These are phyloP conservation scores for Rhynchosporium graminicola DNA, from an alignment of 2,329 filamentous ascomycete species.

Conservation along the genomic window DNA sequence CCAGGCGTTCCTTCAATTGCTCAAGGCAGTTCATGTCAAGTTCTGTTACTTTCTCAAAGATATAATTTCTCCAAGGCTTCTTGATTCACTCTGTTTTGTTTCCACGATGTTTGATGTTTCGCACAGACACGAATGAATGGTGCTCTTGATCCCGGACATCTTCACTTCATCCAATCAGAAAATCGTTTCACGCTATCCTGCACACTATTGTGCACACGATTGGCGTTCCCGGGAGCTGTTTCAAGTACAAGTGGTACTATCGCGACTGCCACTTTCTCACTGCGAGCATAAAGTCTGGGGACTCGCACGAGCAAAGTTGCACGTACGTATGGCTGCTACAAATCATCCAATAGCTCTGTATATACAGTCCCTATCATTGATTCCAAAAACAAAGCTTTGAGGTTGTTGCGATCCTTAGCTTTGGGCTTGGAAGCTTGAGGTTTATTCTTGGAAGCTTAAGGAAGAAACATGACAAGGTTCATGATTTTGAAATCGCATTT, in stretches of 20 bases:
- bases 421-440: not conserved
- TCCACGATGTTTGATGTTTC: slow-evolving; percentile 14
- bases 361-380: not conserved
- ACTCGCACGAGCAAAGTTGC: too few species aligned
- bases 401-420: not conserved
- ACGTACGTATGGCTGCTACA: too few species aligned
- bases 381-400: not conserved
- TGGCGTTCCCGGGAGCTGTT: not conserved
- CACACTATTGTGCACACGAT: not conserved
- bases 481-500: not conserved
- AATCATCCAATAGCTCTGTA: too few species aligned
- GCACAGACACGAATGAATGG: slow-evolving; percentile 5
- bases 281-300: too few species aligned
- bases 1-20: too few species aligned
- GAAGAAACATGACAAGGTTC: not conserved
- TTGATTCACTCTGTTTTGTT: slow-evolving; percentile 1
- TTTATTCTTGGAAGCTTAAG: not conserved
- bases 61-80: too few species aligned
- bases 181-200: slow-evolving; percentile 3
- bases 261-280: not conserved
- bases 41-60: too few species aligned
- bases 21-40: too few species aligned
- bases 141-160: not conserved
- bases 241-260: not conserved
- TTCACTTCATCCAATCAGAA: slow-evolving; percentile 7